Base-by-base conservation (phyloP, 176 grass and related monocot genomes). In the Urochloa ruziziensis region DNA sequence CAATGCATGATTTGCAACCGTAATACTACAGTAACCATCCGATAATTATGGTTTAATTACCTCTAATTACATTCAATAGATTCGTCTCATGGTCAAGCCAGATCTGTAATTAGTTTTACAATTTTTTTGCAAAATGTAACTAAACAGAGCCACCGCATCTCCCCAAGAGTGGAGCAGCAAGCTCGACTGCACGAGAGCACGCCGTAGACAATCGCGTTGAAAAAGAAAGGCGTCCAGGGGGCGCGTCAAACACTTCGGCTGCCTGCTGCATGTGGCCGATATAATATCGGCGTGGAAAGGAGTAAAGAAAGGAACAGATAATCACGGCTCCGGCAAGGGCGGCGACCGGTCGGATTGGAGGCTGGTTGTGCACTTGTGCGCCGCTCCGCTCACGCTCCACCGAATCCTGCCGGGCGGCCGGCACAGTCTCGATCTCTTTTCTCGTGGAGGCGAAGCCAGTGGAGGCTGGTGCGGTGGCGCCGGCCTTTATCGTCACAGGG, bases 191-290 rank as follows among this genome's bases (percentile, higher is more conserved):
- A 74, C 30, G 10, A 5, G 23, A 21, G 39, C 53, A 34, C 27
- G 74, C 49, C 74, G 35, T 3, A 70, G 63, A 85, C 68, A 28
- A 85, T 85, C 63, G 21, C 63, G 74, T 70, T 36, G 74, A 37
- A n/a, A n/a, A n/a, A n/a, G n/a, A n/a, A n/a, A 57, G 69, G 62
- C 7, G 32, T 16, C 16, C 21, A 0, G 19, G 12, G 64, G 35
- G n/a, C 57, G 21, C 79, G 64, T 68, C 79, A 69, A 6, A 5
- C 78, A 2, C 51, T 70, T 70, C 70, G 35, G 35, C 51, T 10
- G 79, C 51, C 16, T 3, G 10, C 18, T 48, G 27, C 42, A 4
- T 2, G 29, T 33, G 17, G 49, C 4, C 49, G 49, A 7, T 34
- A 46, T 46, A 53, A 78, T 33, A 63, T n/a, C 27, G 59, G 7